Evolutionary conservation across 2,329 filamentous ascomycete species (phyloP).

Genomic region (Diaporthe citriasiana): DNA sequence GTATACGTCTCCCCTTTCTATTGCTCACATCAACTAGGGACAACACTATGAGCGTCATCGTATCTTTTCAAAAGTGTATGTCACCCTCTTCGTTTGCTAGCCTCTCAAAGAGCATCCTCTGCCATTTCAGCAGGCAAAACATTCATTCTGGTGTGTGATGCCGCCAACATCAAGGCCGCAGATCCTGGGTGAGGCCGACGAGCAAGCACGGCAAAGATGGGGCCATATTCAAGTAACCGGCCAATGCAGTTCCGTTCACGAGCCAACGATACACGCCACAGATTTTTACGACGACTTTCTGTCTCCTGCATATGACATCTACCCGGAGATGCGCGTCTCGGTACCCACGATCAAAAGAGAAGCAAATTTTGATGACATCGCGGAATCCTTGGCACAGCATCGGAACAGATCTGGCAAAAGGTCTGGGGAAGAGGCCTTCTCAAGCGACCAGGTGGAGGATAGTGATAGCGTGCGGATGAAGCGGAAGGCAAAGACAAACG

Average conservation of each 20-base stretch:
- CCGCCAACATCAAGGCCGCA: no score
- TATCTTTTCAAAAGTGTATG: not conserved
- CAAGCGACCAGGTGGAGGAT: not conserved
- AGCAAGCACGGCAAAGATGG: not conserved
- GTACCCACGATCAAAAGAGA: not conserved
- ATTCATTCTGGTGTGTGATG: not conserved
- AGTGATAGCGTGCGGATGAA: not conserved
- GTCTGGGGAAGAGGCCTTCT: not conserved
- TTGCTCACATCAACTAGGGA: not conserved
- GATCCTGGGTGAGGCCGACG: not conserved
- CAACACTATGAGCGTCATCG: not conserved
- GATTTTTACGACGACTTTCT: not conserved
- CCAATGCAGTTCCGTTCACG: not conserved
- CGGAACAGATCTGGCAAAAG: not conserved
- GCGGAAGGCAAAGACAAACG: not conserved
- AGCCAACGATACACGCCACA: not conserved
- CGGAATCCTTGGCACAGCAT: no score
- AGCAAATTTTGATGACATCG: rapidly evolving
- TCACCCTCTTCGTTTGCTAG: not conserved
- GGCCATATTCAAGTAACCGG: not conserved
- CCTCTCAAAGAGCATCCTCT: not conserved
- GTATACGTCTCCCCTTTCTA: not conserved
- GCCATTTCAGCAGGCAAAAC: no score
- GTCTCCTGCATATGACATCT: not conserved
- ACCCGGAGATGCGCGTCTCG: not conserved